These are phyloP conservation scores for Pythium vanterpoolii DNA, from an alignment of 352 stramenopile genomes.

Conservation along the genomic window DNA sequence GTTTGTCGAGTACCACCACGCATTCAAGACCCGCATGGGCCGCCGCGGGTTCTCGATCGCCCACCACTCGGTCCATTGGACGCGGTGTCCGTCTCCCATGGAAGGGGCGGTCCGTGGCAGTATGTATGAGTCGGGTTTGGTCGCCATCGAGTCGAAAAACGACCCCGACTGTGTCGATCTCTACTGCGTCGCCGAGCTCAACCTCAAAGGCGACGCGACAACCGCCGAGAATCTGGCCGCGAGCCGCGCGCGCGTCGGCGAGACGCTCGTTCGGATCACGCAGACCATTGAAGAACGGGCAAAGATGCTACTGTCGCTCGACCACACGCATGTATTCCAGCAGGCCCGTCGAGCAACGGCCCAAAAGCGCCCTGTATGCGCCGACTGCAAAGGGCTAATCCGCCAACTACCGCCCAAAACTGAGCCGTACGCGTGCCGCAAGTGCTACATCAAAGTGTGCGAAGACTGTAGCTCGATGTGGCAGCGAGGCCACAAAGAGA, in stretches of 20 bases:
- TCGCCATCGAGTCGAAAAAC: slow-evolving; percentile 15
- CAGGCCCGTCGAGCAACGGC: neutral
- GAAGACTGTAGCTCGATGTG: slow-evolving; percentile 20
- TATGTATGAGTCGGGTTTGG: slow-evolving; percentile 19
- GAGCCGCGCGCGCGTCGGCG: slow-evolving; percentile 12
- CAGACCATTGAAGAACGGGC: slow-evolving; percentile 19
- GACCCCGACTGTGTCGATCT: slow-evolving; percentile 14
- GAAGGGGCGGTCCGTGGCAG: slow-evolving; percentile 1
- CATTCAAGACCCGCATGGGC: slow-evolving; percentile 7
- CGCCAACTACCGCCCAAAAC: neutral
- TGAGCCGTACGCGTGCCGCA: slow-evolving; percentile 17
- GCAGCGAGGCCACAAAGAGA: slow-evolving; percentile 15
- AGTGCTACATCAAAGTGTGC: slow-evolving; percentile 20
- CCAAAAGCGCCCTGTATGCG: slow-evolving; percentile 2
- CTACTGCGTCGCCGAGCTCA: slow-evolving; percentile 16
- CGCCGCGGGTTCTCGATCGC: slow-evolving; percentile 8
- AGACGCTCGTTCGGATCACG: slow-evolving; percentile 12
- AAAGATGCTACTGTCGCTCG: slow-evolving; percentile 21
- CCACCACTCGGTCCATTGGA: slow-evolving; percentile 21
- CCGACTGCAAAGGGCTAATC: slow-evolving; percentile 9
- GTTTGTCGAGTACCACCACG: slow-evolving; percentile 19
- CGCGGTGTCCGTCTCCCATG: neutral
- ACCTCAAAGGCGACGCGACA: slow-evolving; percentile 14
- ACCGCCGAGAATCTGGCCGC: slow-evolving; percentile 3
- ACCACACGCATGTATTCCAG: slow-evolving; percentile 17